A percentile compares a stretch with the other conserved stretches of the same genome.
These are phyloP conservation scores for Boletus eberwhitei DNA, from an alignment of 768 basidiomycete species.

Conservation along the genomic window DNA sequence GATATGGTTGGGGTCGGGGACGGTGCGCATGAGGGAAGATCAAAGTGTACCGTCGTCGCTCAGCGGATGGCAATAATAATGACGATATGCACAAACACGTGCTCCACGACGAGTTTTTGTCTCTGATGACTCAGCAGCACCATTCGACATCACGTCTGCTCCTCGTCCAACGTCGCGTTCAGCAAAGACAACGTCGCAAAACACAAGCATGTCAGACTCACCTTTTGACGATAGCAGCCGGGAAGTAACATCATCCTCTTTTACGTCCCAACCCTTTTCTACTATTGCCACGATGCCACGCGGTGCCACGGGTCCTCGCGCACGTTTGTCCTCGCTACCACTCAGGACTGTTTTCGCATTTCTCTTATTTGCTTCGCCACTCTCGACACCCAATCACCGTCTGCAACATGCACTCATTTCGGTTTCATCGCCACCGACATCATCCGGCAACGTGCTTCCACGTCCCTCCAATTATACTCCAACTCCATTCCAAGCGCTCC, in stretches of 20 bases:
- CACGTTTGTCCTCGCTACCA: constrained; percentile 32
- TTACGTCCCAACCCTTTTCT: constrained; percentile 27
- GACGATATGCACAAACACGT: constrained; percentile 38
- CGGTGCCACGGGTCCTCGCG: constrained; percentile 36
- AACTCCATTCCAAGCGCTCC: not conserved
- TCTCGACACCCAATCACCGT: constrained; percentile 22
- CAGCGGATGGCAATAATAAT: constrained; percentile 9
- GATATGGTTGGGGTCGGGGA: not conserved
- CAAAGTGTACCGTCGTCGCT: not conserved
- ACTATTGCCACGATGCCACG: constrained; percentile 16
- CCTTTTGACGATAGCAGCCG: constrained; percentile 9
- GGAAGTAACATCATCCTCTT: constrained; percentile 9
- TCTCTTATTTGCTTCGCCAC: constrained; percentile 8
- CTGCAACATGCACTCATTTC: constrained; percentile 22
- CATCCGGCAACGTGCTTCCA: constrained; percentile 16
- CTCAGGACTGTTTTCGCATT: constrained; percentile 6
- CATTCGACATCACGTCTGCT: not conserved
- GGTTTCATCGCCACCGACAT: constrained; percentile 8
- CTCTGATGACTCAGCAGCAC: constrained; percentile 32
- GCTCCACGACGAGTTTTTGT: constrained; percentile 13
- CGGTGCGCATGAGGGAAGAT: not conserved
- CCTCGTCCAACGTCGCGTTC: constrained; percentile 8
- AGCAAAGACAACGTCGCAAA: constrained; percentile 4
- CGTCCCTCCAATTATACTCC: not conserved
- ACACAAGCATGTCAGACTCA: constrained; percentile 10